These are phyloP conservation scores for Ganoderma lucidum DNA, from an alignment of 1,284 basidiomycete genomes.

Conservation along the genomic window DNA sequence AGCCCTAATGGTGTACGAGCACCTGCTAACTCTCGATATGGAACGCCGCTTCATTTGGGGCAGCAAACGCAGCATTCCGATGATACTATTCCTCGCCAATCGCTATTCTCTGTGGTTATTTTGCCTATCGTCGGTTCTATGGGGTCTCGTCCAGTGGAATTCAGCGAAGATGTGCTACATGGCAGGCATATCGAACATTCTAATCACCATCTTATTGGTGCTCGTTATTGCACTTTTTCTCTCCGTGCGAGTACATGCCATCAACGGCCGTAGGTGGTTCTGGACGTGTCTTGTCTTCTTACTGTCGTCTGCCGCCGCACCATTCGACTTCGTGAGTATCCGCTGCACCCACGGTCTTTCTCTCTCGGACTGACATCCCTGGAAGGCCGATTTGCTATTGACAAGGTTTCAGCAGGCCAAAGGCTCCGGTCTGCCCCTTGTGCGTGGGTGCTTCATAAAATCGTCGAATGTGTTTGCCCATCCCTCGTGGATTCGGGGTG, in stretches of 20 bases:
- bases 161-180: slow-evolving; percentile 4
- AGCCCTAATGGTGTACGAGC: no score
- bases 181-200: background rate
- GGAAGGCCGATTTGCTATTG: background rate
- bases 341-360: background rate
- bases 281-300: slow-evolving; percentile 17
- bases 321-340: slow-evolving; percentile 10
- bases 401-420: background rate
- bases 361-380: background rate
- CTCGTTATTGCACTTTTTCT: slow-evolving; percentile 12
- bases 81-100: slow-evolving; percentile 19
- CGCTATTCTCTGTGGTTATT: slow-evolving; percentile 13
- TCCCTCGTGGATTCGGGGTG: background rate
- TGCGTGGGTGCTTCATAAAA: background rate
- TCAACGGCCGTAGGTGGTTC: slow-evolving; percentile 26
- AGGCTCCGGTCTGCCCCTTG: background rate
- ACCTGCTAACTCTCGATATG: no score
- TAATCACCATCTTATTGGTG: background rate
- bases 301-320: slow-evolving; percentile 1
- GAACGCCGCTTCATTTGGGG: no score
- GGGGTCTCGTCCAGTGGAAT: slow-evolving; percentile 6
- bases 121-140: background rate
- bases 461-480: background rate
- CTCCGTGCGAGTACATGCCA: slow-evolving; percentile 22
- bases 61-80: no score